Conservation (phyloP, 805 yeast genomes). For the Yarrowia porcina region DNA sequence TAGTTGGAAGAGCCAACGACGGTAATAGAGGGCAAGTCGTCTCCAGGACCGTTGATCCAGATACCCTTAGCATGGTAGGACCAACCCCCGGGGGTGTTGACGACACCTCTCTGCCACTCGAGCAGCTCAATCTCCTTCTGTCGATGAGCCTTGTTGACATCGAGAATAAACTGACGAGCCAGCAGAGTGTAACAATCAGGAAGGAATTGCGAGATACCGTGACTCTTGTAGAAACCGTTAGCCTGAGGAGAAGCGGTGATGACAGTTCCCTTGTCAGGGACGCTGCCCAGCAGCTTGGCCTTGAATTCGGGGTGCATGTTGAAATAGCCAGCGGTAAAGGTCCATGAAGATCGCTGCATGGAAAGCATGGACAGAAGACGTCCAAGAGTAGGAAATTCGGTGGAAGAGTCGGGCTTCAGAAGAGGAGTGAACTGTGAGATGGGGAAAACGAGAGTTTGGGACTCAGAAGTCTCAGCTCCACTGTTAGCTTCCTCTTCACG, state of each 20-base stretch:
- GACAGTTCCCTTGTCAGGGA: conserved; percentile 57
- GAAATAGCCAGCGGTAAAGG: conserved; percentile 95
- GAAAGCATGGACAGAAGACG: conserved; percentile 57
- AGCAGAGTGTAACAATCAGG: conserved; percentile 85
- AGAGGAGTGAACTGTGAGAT: conserved; percentile 88
- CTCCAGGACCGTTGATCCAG: conserved; percentile 68
- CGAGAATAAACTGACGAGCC: conserved; percentile 63
- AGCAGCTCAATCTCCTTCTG: conserved; percentile 53
- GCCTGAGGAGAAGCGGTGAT: conserved; percentile 93
- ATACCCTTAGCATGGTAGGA: conserved; percentile 97
- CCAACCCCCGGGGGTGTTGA: conserved; percentile 83
- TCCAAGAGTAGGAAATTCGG: conserved; percentile 73
- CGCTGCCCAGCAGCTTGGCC: conserved; percentile 52
- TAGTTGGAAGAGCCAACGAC: conserved; percentile 91
- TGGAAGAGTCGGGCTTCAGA: conserved; percentile 62
- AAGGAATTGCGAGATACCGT: conserved; percentile 73
- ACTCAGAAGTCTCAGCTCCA: conserved; percentile 37
- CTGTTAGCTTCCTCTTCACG: conserved; percentile 26
- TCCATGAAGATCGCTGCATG: conserved; percentile 61
- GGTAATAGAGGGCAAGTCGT: conserved; percentile 62
- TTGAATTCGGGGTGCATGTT: conserved; percentile 79
- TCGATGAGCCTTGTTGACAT: conserved; percentile 40
- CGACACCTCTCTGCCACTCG: conserved; percentile 81
- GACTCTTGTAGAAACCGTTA: conserved; percentile 83
- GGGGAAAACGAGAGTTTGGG: conserved; percentile 74